Evolutionary conservation across 768 basidiomycete species (phyloP), one percentile per base, ranked within the genome.

Genomic region (Xerocomellus intermedius): DNA sequence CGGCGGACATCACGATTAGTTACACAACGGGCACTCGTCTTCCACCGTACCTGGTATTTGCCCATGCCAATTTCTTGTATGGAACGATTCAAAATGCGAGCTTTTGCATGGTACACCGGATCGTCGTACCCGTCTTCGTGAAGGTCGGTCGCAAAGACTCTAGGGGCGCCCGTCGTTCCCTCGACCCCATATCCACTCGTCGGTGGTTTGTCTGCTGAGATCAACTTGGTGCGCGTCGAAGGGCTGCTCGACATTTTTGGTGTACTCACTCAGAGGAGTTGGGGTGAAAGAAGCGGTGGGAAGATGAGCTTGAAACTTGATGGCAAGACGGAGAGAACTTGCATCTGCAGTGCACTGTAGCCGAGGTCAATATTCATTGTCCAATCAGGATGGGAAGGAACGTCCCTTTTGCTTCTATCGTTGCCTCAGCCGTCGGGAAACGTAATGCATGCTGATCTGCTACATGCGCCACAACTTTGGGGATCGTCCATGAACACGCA

Each of bases 61-160:
- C 81, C 82, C 79, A 83, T 82, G 2, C 81, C 81, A 19, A 83
- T 79, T 33, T 79, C 77, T 61, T 80, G 78, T 42, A 82, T 72
- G 5, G 78, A 74, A 38, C 69, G 68, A 44, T 79, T 80, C 52
- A 82, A 54, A 32, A 81, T 63, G 24, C 69, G 68, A 1, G 81
- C 81, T 60, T 82, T 82, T 0, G 75, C 78, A 42, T 71, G 73
- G 55, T 82, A 82, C 9, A 79, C 70, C 0, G 76, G 79, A 53
- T 82, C 80, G 19, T 68, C 55, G 43, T 74, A 70, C 10, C 59
- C 74, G 8, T 72, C 74, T 24, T 66, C 64, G 52, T 73, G 70
- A 8, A 74, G 64, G 54, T 75, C 71, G 30, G 36, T 42, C 2
- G 48, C 24, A 38, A 36, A 52, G 24, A 50, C 43, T 2, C 36